Evolutionary conservation across 768 basidiomycete genomes (phyloP).

Genomic region (Leccinum subtestaceum): DNA sequence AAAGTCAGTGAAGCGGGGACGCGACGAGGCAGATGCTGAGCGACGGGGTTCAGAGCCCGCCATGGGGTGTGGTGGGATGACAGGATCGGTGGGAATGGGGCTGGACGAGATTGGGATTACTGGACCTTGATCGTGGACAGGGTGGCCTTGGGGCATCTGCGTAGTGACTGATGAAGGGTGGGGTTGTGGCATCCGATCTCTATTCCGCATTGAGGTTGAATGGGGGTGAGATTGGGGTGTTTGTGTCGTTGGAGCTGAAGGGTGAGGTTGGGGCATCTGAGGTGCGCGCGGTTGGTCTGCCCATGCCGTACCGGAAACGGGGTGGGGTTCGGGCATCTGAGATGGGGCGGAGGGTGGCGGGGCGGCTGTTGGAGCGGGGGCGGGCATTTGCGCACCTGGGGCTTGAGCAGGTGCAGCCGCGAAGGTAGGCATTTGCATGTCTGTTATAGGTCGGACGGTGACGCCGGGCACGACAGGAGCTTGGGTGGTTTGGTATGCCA

Average conservation of each 20-base stretch:
- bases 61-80: slow-evolving; percentile 25
- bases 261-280: neutral
- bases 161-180: neutral
- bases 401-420: neutral
- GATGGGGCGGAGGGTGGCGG: neutral
- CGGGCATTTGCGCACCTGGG: slow-evolving; percentile 8
- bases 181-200: neutral
- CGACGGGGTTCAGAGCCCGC: slow-evolving; percentile 8
- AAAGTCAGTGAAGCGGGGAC: slow-evolving; percentile 29
- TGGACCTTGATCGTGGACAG: neutral
- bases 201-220: neutral
- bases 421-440: slow-evolving; percentile 18
- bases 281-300: neutral
- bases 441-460: slow-evolving; percentile 1
- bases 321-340: neutral
- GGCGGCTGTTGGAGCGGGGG: neutral
- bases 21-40: slow-evolving; percentile 9
- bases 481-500: slow-evolving; percentile 19
- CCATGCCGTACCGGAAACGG: neutral
- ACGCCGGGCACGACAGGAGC: slow-evolving; percentile 7
- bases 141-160: slow-evolving; percentile 22
- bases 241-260: neutral
- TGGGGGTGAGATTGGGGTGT: neutral
- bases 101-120: slow-evolving; percentile 16
- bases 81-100: slow-evolving; percentile 10